These are phyloP conservation scores for Blastobotrys robertii DNA, from an alignment of 805 yeast genomes.

Conservation along the genomic window DNA sequence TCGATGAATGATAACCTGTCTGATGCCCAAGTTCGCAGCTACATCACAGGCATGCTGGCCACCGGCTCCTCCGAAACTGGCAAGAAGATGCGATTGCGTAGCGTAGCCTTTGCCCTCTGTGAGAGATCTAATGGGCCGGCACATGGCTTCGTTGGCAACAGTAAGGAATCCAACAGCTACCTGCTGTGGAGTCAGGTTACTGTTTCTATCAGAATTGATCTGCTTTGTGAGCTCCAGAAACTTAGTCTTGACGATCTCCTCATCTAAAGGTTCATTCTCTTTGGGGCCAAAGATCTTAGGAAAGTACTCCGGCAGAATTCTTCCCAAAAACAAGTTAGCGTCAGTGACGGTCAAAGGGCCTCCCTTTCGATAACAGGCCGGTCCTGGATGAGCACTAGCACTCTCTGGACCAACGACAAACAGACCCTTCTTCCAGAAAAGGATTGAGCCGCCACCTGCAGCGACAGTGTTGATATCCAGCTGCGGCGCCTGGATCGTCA, in stretches of 20 bases:
- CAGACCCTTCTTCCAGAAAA: conserved; percentile 59
- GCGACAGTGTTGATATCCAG: conserved; percentile 75
- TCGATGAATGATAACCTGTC: conserved; percentile 61
- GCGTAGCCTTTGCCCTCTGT: conserved; percentile 79
- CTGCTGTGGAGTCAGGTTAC: conserved; percentile 47
- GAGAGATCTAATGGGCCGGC: conserved; percentile 76
- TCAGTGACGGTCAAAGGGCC: conserved; percentile 83
- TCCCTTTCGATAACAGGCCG: conserved; percentile 76
- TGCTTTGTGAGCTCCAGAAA: conserved; percentile 44
- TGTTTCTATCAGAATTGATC: conserved; percentile 43
- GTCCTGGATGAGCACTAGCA: conserved; percentile 85
- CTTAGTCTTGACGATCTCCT: conserved; percentile 38
- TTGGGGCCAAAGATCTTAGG: conserved; percentile 79
- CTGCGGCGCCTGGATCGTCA: conserved; percentile 77
- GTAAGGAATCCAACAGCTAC: conserved; percentile 74
- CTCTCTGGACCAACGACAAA: conserved; percentile 81
- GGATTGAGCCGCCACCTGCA: conserved; percentile 73
- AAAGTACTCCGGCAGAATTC: conserved; percentile 63
- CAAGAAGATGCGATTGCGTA: conserved; percentile 56
- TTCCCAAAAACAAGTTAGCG: conserved; percentile 65
- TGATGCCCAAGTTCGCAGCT: conserved; percentile 61
- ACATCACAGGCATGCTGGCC: conserved; percentile 82
- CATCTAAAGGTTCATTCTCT: conserved; percentile 62
- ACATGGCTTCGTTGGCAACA: conserved; percentile 84
- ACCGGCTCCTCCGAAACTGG: conserved; percentile 89